Percentiles rank a stretch among this genome's conserved stretches.
Evolutionary conservation across 805 yeast species (phyloP).

Genomic region (Myxozyma lipomycoides): DNA sequence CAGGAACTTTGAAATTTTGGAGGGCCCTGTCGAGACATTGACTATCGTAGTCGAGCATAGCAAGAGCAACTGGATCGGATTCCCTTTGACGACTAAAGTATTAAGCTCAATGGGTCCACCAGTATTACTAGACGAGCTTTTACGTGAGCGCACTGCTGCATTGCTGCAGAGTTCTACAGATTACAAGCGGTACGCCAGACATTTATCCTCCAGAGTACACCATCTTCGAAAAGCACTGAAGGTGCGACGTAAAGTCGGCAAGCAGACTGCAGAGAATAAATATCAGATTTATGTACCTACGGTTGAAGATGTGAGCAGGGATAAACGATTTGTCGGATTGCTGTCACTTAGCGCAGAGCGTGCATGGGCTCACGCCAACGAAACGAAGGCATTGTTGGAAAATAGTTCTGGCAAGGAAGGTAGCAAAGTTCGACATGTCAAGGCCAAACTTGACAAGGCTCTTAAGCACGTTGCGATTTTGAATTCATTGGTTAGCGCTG

Average conservation of each 20-base stretch:
- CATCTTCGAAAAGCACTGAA: constrained; percentile 61
- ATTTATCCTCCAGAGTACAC: constrained; percentile 56
- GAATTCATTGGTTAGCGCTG: not conserved
- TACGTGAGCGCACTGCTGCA: constrained; percentile 53
- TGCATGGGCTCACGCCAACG: constrained; percentile 65
- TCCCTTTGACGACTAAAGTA: too few relatives aligned
- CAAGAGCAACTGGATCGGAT: too few relatives aligned
- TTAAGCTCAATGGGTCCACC: constrained; percentile 23
- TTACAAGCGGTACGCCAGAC: constrained; percentile 61
- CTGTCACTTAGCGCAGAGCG: constrained; percentile 72
- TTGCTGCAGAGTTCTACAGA: constrained; percentile 66
- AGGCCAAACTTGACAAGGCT: constrained; percentile 67
- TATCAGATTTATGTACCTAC: constrained; percentile 45
- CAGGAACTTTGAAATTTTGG: too few relatives aligned
- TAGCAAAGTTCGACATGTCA: constrained; percentile 48
- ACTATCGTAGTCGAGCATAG: too few relatives aligned
- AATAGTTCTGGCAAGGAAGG: constrained; percentile 21
- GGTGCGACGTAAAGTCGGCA: constrained; percentile 51
- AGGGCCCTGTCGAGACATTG: too few relatives aligned
- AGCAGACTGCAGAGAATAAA: constrained; percentile 36
- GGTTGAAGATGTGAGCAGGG: constrained; percentile 47
- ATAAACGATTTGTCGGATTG: constrained; percentile 54
- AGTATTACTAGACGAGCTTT: constrained; percentile 21
- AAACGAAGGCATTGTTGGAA: constrained; percentile 44
- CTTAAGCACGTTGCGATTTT: constrained; percentile 31